Conservation (phyloP, 2,329 filamentous ascomycete species). For the Sporothrix protearum region DNA sequence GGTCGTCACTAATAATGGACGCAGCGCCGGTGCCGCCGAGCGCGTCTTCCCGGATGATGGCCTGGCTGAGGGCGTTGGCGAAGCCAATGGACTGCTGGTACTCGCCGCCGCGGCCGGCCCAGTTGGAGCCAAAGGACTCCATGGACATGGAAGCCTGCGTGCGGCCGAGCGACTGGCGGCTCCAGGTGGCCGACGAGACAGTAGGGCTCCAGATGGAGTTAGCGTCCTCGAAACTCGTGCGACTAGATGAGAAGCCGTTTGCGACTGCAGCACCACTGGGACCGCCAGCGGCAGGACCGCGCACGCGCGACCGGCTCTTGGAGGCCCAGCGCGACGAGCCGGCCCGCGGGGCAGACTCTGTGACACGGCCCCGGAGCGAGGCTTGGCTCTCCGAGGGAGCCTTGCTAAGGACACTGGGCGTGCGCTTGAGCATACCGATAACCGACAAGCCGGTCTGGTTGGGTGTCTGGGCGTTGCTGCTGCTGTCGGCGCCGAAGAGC, state of each 20-base stretch:
- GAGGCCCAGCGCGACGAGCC: conserved; percentile 71
- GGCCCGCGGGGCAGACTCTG: conserved; percentile 49
- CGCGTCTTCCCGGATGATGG: conserved; percentile 86
- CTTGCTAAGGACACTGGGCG: conserved; percentile 88
- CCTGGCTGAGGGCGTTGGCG: conserved; percentile 91
- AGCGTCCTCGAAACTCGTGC: conserved; percentile 89
- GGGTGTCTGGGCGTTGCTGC: conserved; percentile 34
- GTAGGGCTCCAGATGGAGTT: conserved; percentile 86
- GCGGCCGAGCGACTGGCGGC: conserved; percentile 85
- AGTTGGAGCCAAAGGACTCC: conserved; percentile 76
- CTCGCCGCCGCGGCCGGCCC: conserved; percentile 62
- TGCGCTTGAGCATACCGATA: conserved; percentile 73
- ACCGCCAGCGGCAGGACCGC: conserved; percentile 46
- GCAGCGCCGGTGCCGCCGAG: conserved; percentile 42
- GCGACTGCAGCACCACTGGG: conserved; percentile 44
- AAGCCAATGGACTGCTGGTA: conserved; percentile 98
- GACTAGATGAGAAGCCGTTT: conserved; percentile 81
- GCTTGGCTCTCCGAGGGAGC: conserved; percentile 77
- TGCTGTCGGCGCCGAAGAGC: conserved; percentile 67
- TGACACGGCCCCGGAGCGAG: conserved; percentile 66
- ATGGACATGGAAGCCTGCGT: conserved; percentile 90
- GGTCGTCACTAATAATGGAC: conserved; percentile 42
- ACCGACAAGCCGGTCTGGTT: conserved; percentile 67
- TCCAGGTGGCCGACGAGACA: conserved; percentile 87
- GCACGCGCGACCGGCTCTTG: conserved; percentile 71